Base-by-base conservation (phyloP, 2,329 filamentous ascomycete species). In the Trichoderma hamatum region DNA sequence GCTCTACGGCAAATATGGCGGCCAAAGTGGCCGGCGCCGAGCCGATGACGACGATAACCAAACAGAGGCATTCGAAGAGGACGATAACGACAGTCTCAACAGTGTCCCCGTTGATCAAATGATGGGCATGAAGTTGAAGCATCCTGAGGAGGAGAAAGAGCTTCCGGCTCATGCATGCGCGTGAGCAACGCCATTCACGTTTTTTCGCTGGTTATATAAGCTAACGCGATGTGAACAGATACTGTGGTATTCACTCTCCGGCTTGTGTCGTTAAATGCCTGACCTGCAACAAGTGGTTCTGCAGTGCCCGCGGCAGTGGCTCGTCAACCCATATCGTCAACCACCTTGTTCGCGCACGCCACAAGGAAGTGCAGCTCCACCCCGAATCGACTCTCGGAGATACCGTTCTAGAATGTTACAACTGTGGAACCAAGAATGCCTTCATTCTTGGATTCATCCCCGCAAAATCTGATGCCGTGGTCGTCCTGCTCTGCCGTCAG, bases 401-500 rank as follows among this genome's bases (percentile, higher is more conserved):
- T 78, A 99, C 96, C 0, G 93, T 96, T 46, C 87, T 99, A 71
- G 96, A 99, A 83, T 99, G 96, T 83, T 99, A 99, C 84, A 98
- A 97, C 82, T 99, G 96, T 80, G 96, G 95, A 58, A 97, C 93
- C n/a, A 98, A 97, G 83, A 99, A 99, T 79, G 95, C 97, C 60
- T 99, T 99, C 75, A 85, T 98, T 43, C 90, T 99, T 32, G 96
- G 96, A 7, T 99, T 99, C 79, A 99, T 99, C 74, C 96, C 96
- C 11, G 96, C 96, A 68, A 99, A 99, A 79, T 98, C 96, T 13
- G 96, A 99, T 77, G 97, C 96, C 0, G 96, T 99, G 32, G 96
- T 99, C 9, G 96, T 99, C 28, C 88, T 99, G 55, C 87, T 99
- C 46, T 99, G 96, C 80, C 94, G 96, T 71, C 96, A 98, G 80